Evolutionary conservation across 768 basidiomycete genomes (phyloP).

Genomic region (Leccinum barrowsii): DNA sequence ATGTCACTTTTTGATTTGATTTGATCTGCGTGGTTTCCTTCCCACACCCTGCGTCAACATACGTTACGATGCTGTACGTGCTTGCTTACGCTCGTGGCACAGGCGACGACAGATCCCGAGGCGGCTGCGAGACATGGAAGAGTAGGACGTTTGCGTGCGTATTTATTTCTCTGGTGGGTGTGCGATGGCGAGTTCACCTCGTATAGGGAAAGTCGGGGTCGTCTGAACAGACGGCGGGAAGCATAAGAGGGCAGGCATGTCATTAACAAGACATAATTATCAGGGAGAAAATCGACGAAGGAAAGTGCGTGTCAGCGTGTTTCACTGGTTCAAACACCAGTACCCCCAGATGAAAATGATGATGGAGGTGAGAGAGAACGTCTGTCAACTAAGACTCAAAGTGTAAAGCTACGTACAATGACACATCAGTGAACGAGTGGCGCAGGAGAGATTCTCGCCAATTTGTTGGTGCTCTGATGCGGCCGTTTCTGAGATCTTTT

Average conservation of each 20-base stretch:
- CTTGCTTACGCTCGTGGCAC: too few relatives aligned
- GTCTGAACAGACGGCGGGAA: constrained; percentile 44
- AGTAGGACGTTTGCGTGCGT: constrained; percentile 57
- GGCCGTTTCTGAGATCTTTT: constrained; percentile 24
- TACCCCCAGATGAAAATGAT: constrained; percentile 52
- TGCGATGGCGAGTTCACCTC: not conserved
- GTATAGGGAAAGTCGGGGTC: constrained; percentile 46
- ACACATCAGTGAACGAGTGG: constrained; percentile 36
- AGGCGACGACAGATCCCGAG: too few relatives aligned
- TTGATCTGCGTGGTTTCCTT: too few relatives aligned
- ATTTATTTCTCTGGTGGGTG: not conserved
- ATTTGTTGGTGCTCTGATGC: constrained; percentile 6
- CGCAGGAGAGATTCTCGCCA: constrained; percentile 24
- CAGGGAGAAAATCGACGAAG: not conserved
- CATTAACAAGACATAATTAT: too few relatives aligned
- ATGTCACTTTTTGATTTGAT: too few relatives aligned
- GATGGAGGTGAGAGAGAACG: constrained; percentile 35
- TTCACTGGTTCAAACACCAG: not conserved
- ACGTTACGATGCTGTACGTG: too few relatives aligned
- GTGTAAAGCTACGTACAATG: constrained; percentile 33
- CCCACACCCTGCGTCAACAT: too few relatives aligned
- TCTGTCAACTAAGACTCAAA: not conserved
- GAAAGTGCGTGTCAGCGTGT: not conserved
- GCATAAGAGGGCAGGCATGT: not conserved
- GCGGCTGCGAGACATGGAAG: constrained; percentile 35